phyloP scores from a whole-genome alignment of 768 basidiomycete species.

The Naganishia randhawae region DNA sequence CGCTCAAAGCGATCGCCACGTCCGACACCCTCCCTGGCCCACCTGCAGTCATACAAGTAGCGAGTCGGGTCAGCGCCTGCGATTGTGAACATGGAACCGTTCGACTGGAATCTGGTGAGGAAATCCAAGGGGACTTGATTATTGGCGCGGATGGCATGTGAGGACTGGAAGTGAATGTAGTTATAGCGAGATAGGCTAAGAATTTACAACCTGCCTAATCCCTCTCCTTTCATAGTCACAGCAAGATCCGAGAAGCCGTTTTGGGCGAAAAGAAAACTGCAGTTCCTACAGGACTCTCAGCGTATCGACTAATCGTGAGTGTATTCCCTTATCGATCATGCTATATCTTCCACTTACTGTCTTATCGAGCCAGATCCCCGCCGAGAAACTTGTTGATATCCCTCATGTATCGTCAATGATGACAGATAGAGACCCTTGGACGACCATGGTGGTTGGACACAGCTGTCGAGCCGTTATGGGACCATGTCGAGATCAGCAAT shows the following conservation, averaged over 20 bases:
- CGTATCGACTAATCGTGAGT: conserved; percentile 26
- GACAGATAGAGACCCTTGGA: conserved; percentile 17
- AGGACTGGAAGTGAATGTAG: too few relatives aligned
- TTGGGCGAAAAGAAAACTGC: conserved; percentile 14
- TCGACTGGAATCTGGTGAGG: background rate
- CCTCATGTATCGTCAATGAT: conserved; percentile 8
- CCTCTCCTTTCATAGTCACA: background rate
- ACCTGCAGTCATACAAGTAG: background rate
- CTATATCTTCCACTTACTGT: background rate
- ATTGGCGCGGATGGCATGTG: conserved; percentile 31
- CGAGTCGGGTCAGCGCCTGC: background rate
- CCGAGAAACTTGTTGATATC: background rate
- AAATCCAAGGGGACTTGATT: conserved; percentile 18
- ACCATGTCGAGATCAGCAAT: background rate
- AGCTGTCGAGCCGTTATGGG: conserved; percentile 21
- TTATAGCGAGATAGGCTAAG: too few relatives aligned
- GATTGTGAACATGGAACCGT: conserved; percentile 12
- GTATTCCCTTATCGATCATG: background rate
- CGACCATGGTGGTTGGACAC: conserved; percentile 27
- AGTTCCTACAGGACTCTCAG: conserved; percentile 24
- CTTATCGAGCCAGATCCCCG: background rate
- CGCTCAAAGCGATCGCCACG: background rate
- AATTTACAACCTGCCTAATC: too few relatives aligned
- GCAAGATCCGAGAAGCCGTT: conserved; percentile 10
- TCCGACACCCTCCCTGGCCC: background rate